Evolutionary conservation across 148 eudicot genomes (phyloP).

Genomic region (Mesembryanthemum crystallinum): DNA sequence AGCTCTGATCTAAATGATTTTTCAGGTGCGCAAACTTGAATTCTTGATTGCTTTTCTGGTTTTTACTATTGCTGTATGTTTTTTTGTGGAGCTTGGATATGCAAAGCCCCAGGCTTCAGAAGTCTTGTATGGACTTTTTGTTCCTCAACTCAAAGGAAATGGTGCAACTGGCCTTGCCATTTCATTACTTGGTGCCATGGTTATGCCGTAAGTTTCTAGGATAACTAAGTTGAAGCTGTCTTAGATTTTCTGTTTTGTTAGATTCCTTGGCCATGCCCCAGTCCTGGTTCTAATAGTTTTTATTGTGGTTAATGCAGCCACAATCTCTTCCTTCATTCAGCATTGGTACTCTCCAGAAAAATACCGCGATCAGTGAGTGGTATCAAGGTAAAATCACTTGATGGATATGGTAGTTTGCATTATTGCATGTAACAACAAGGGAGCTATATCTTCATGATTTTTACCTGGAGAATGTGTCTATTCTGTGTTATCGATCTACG

Average conservation of each 20-base stretch:
- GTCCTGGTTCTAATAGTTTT: not conserved
- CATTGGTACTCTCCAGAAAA: slow-evolving; percentile 96
- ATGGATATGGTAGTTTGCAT: not conserved
- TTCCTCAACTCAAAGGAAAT: slow-evolving; percentile 84
- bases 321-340: slow-evolving; percentile 97
- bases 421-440: not conserved
- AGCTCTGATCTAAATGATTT: slow-evolving; percentile 1
- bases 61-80: slow-evolving; percentile 81
- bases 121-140: slow-evolving; percentile 77
- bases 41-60: slow-evolving; percentile 81
- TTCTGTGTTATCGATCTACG: too few relatives aligned
- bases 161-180: slow-evolving; percentile 92
- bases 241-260: not conserved
- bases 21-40: slow-evolving; percentile 94
- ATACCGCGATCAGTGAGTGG: slow-evolving; percentile 79
- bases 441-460: not conserved
- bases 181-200: slow-evolving; percentile 99
- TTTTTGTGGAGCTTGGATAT: slow-evolving; percentile 79
- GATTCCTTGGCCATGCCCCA: not conserved
- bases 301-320: slow-evolving; percentile 56
- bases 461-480: too few relatives aligned
- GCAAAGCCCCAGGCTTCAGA: slow-evolving; percentile 79
- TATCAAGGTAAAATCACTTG: slow-evolving; percentile 53
- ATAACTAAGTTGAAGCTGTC: not conserved
- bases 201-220: slow-evolving; percentile 84